Evolutionary conservation across 169 alveolate genomes (phyloP).

Genomic region (Plasmodium falciparum): DNA sequence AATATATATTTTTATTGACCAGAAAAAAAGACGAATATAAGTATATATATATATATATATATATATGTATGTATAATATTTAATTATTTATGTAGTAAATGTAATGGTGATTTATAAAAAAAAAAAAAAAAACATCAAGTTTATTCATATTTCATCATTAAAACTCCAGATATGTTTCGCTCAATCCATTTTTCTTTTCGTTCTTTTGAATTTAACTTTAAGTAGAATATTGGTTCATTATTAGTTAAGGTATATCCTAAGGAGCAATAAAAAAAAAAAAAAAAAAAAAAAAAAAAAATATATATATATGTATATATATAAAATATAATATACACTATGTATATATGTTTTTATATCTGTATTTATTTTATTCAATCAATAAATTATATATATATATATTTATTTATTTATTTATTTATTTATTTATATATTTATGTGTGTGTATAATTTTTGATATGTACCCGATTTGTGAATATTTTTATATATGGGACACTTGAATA

Average conservation of each 20-base stretch:
- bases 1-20: too few species aligned
- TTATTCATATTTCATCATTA: conserved; percentile 29
- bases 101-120: not conserved
- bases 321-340: not conserved
- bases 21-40: too few species aligned
- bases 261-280: not conserved
- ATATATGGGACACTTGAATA: conserved; percentile 70
- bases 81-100: not conserved
- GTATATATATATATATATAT: too few species aligned
- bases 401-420: not conserved
- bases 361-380: too few species aligned
- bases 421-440: not conserved
- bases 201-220: conserved; percentile 61
- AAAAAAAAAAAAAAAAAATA: not conserved
- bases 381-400: not conserved
- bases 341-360: not conserved
- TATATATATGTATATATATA: not conserved
- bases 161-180: conserved; percentile 61
- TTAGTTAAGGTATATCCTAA: conserved; percentile 24
- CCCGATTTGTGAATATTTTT: conserved; percentile 67
- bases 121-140: not conserved
- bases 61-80: not conserved
- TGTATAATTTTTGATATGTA: not conserved
- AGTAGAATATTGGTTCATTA: conserved; percentile 63
- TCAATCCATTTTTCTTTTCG: conserved; percentile 68